phyloP scores from a whole-genome alignment of 2,329 filamentous ascomycete genomes.

The Epichloe glyceriae region DNA sequence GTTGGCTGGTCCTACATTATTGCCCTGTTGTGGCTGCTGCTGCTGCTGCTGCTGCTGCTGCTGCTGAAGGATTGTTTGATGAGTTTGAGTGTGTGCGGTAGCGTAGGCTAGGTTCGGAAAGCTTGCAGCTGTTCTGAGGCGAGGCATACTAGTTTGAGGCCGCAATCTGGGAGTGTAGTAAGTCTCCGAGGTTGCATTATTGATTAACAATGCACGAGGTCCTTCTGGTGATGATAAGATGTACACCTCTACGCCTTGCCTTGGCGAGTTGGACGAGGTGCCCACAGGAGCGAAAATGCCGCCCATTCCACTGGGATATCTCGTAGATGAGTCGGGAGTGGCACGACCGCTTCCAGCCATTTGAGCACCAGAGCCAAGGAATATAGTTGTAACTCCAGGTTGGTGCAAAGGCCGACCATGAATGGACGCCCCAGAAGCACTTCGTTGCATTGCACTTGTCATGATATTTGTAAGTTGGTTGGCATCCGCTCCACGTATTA shows the following conservation, averaged over 20 bases:
- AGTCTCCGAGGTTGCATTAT: constrained; percentile 32
- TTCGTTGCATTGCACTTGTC: constrained; percentile 38
- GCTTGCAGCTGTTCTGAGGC: constrained; percentile 12
- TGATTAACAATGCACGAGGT: constrained; percentile 44
- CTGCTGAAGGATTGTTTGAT: constrained; percentile 4
- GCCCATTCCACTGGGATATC: constrained; percentile 20
- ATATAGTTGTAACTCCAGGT: constrained; percentile 31
- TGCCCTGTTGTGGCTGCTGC: neutral
- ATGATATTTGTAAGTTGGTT: constrained; percentile 33
- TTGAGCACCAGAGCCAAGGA: constrained; percentile 22
- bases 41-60: constrained; percentile 10
- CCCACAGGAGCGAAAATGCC: constrained; percentile 10
- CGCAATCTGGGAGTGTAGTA: constrained; percentile 35
- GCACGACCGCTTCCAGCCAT: constrained; percentile 31
- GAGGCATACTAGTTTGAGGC: constrained; percentile 15
- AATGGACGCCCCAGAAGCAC: constrained; percentile 33
- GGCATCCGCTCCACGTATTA: constrained; percentile 32
- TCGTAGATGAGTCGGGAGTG: constrained; percentile 29
- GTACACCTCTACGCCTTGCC: constrained; percentile 38
- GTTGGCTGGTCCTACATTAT: neutral
- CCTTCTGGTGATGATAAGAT: constrained; percentile 48
- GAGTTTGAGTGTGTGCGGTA: neutral
- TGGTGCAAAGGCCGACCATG: constrained; percentile 20
- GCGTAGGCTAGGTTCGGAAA: constrained; percentile 6
- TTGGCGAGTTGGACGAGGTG: constrained; percentile 10